Evolutionary conservation across 352 stramenopile genomes (phyloP), one percentile per base, ranked within the genome.

Genomic region (Phytopythium vexans): DNA sequence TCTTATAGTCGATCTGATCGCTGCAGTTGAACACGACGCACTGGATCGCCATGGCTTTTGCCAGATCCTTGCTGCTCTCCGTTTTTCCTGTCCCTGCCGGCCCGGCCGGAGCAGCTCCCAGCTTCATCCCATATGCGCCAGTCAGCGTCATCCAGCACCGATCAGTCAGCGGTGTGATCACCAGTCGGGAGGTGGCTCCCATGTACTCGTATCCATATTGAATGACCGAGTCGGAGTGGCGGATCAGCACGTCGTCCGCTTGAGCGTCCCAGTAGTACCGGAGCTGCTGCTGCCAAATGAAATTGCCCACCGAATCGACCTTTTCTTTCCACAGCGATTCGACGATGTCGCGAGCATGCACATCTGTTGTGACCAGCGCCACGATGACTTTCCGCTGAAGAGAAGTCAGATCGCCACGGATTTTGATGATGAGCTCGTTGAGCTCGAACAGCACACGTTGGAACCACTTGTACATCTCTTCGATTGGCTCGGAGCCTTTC

Each of bases 21-120:
- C 82, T 96, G 64, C 95, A 98, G 69, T 98, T 98, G 72, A 98
- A 98, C 7, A 98, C 94, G 12, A 98, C 86, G 49, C 90, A 97
- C 58, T 97, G 93, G 47, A 97, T 94, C 6, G 90, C 93, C 69
- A 98, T 84, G 11, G 92, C 88, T 61, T 98, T 98, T 12, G 88
- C 93, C 9, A 98, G 65, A 64, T 98, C 95, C 58, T 98, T 98
- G 31, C 85, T 97, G 16, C 89, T 98, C 70, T 98, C 95, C 0
- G 95, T 98, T 64, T 98, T 98, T 1, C 95, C 95, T 0, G 95
- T 98, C 3, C 95, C 95, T n/a, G 95, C 95, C 3, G 95, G 95
- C 1, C 94, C 95, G 8, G 90, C 90, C 2, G 94, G 95, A 1
- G 94, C 91, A 5, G 92, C 95, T 11, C 95, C 95, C 4, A 98